Percentiles rank a stretch among this genome's conserved stretches.
Evolutionary conservation across 2,329 filamentous ascomycete species (phyloP).

Genomic region (Aspergillus neoniger): DNA sequence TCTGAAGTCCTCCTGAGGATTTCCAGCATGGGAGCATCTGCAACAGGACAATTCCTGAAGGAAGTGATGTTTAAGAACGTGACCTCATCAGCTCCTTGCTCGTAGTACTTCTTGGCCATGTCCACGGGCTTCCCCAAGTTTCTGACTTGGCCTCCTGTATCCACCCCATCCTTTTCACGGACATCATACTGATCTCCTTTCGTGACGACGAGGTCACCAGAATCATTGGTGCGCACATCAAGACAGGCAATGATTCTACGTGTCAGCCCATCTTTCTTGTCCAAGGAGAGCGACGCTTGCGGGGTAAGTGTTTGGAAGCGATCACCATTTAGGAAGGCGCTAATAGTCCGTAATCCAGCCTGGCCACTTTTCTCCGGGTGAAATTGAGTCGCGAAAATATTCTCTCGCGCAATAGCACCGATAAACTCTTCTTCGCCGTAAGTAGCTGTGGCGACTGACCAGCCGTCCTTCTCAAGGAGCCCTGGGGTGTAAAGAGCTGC

Average conservation of each 20-base stretch:
- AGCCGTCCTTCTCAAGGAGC: slow-evolving; percentile 76
- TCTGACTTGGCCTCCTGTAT: slow-evolving; percentile 65
- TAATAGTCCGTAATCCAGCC: slow-evolving; percentile 79
- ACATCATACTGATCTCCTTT: slow-evolving; percentile 99
- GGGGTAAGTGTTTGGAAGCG: slow-evolving; percentile 57
- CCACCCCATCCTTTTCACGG: slow-evolving; percentile 73
- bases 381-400: slow-evolving; percentile 91
- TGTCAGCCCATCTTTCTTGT: slow-evolving; percentile 70
- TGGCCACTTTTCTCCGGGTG: slow-evolving; percentile 96
- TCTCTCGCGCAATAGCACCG: slow-evolving; percentile 81
- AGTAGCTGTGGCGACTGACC: slow-evolving; percentile 85
- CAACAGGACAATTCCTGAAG: slow-evolving; percentile 91
- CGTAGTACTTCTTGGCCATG: slow-evolving; percentile 90
- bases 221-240: slow-evolving; percentile 91
- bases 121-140: slow-evolving; percentile 97
- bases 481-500: slow-evolving; percentile 74
- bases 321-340: slow-evolving; percentile 79
- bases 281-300: slow-evolving; percentile 19
- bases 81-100: slow-evolving; percentile 93
- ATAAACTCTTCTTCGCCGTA: slow-evolving; percentile 91
- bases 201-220: slow-evolving; percentile 92
- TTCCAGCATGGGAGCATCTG: slow-evolving; percentile 94
- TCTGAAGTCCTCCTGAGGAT: slow-evolving; percentile 81
- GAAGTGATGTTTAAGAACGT: slow-evolving; percentile 98
- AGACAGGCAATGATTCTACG: slow-evolving; percentile 92